Conservation (phyloP, 331 rosid species). For the Malus hybrid region DNA sequence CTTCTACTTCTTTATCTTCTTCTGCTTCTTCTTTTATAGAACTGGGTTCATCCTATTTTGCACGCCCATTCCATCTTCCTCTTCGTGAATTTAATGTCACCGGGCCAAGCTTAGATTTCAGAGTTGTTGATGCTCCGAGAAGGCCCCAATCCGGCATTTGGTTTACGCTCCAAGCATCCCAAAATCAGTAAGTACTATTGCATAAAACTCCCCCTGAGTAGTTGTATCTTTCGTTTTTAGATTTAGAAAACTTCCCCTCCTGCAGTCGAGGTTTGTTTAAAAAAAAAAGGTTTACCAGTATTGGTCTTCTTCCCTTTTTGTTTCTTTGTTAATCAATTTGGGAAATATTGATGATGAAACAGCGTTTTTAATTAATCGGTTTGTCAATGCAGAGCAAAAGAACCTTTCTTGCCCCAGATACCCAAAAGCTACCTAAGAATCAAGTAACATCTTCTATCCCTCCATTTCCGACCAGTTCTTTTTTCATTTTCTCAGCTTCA, state of each 20-base stretch:
- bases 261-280: too few relatives aligned
- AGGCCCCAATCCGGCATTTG: conserved; percentile 93
- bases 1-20: conserved; percentile 28
- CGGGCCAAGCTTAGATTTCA: conserved; percentile 57
- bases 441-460: conserved; percentile 39
- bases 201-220: neutral
- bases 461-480: neutral
- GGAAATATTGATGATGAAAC: neutral
- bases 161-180: conserved; percentile 89
- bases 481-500: neutral
- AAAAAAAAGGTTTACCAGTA: too few relatives aligned
- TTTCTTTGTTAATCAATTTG: neutral
- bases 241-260: too few relatives aligned
- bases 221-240: too few relatives aligned
- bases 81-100: conserved; percentile 9
- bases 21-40: conserved; percentile 33
- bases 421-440: conserved; percentile 87
- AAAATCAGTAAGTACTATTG: conserved; percentile 61
- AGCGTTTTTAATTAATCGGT: neutral
- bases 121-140: conserved; percentile 78
- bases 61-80: conserved; percentile 34
- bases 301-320: neutral
- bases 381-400: conserved; percentile 50
- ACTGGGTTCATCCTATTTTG: conserved; percentile 27
- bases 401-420: conserved; percentile 88